phyloP scores from a whole-genome alignment of 768 basidiomycete species.

The Podaxis sp. region DNA sequence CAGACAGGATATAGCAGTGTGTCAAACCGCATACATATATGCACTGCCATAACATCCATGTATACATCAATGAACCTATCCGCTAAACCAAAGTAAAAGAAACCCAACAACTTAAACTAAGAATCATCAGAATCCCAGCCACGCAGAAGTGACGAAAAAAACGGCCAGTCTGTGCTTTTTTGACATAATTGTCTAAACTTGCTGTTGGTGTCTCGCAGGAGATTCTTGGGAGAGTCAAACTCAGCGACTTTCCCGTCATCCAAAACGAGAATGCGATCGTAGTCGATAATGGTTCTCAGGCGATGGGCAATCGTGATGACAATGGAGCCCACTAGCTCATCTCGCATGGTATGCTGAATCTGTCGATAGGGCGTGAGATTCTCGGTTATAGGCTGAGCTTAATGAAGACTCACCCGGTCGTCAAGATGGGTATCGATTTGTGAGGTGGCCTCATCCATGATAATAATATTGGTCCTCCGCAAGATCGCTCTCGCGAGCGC shows the following conservation, averaged over 20 bases:
- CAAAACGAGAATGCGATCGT: slow-evolving; percentile 72
- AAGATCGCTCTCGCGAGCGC: slow-evolving; percentile 70
- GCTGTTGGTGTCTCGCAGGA: slow-evolving; percentile 54
- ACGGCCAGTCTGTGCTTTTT: slow-evolving; percentile 54
- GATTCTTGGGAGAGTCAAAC: slow-evolving; percentile 61
- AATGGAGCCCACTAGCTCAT: slow-evolving; percentile 67
- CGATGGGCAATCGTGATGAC: slow-evolving; percentile 86
- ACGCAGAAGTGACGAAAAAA: slow-evolving; percentile 24
- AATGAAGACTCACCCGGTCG: slow-evolving; percentile 48
- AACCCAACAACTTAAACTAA: background rate
- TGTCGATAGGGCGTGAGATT: slow-evolving; percentile 21
- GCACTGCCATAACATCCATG: no score
- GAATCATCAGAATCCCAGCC: slow-evolving; percentile 11
- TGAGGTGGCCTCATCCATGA: slow-evolving; percentile 79
- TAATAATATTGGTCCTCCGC: slow-evolving; percentile 61
- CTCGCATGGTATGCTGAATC: slow-evolving; percentile 73
- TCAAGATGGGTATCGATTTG: slow-evolving; percentile 72
- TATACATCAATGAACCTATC: background rate
- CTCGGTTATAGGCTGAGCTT: slow-evolving; percentile 50
- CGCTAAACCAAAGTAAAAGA: background rate
- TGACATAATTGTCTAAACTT: slow-evolving; percentile 69
- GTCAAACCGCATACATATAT: no score
- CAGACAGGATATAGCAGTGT: no score
- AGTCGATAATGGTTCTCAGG: slow-evolving; percentile 73
- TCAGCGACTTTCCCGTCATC: slow-evolving; percentile 73